phyloP scores from a whole-genome alignment of 768 basidiomycete species.

The Trametes meyenii region DNA sequence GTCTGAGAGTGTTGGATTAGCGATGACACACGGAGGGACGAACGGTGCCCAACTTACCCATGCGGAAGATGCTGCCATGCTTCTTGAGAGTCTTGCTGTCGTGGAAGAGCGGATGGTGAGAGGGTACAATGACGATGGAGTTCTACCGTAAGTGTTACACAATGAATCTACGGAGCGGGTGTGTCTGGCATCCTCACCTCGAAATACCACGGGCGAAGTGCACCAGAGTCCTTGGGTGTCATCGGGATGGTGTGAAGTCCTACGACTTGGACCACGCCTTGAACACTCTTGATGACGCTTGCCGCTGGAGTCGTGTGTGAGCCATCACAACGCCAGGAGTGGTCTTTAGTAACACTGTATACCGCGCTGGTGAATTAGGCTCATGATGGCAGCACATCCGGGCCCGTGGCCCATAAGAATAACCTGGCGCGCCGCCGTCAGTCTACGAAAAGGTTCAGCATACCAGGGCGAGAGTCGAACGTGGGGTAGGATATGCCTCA shows the following conservation, averaged over 20 bases:
- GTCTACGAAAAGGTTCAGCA: slow-evolving; percentile 42
- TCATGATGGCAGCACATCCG: slow-evolving; percentile 76
- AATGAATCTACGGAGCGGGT: not conserved
- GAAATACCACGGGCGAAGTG: slow-evolving; percentile 72
- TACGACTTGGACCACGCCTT: slow-evolving; percentile 77
- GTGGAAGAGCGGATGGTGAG: slow-evolving; percentile 54
- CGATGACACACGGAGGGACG: not conserved
- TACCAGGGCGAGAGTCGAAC: not conserved
- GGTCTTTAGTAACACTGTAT: slow-evolving; percentile 23
- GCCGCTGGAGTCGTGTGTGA: slow-evolving; percentile 36
- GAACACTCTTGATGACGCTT: slow-evolving; percentile 64
- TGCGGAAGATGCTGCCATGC: slow-evolving; percentile 65
- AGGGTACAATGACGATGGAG: slow-evolving; percentile 71
- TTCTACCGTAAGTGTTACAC: slow-evolving; percentile 46
- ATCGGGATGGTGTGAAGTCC: slow-evolving; percentile 61
- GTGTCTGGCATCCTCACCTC: slow-evolving; percentile 46
- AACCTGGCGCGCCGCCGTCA: slow-evolving; percentile 72
- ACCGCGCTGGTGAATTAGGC: slow-evolving; percentile 76
- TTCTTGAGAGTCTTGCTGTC: slow-evolving; percentile 51
- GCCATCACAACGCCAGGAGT: not conserved
- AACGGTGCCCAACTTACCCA: slow-evolving; percentile 47
- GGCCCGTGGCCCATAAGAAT: slow-evolving; percentile 88
- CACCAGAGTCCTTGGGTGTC: slow-evolving; percentile 56
- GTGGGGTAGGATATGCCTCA: slow-evolving; percentile 40
- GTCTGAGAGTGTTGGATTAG: slow-evolving; percentile 41